Percentiles rank a stretch among this genome's conserved stretches.
These are phyloP conservation scores for Ophiostoma tasmaniense DNA, from an alignment of 2,329 filamentous ascomycete genomes.

Conservation along the genomic window DNA sequence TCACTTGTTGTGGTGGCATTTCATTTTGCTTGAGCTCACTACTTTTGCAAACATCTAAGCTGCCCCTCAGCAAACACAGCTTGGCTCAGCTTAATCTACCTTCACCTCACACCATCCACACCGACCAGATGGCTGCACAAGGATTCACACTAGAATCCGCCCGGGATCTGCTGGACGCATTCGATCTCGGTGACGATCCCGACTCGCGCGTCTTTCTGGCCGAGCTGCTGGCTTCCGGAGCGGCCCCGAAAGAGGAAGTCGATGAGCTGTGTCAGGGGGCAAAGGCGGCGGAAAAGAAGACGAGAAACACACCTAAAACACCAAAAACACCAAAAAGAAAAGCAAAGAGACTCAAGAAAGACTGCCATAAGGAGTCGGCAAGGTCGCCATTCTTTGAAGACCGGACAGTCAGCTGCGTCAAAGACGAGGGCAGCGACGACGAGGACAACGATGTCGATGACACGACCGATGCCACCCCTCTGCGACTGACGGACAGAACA, in stretches of 20 bases:
- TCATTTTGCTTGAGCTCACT: not conserved
- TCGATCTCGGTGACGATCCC: slow-evolving; percentile 18
- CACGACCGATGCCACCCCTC: not conserved
- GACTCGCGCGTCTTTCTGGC: slow-evolving; percentile 15
- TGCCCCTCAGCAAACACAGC: not conserved
- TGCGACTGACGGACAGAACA: not conserved
- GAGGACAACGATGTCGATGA: not conserved
- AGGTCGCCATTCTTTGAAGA: slow-evolving; percentile 14
- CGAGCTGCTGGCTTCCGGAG: slow-evolving; percentile 15
- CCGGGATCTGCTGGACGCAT: slow-evolving; percentile 12
- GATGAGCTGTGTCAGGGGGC: not conserved
- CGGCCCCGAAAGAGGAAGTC: slow-evolving; percentile 16
- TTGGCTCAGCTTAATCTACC: not conserved
- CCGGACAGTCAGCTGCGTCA: not conserved
- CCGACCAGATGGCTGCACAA: not conserved
- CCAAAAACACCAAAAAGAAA: not conserved
- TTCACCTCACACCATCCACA: not conserved
- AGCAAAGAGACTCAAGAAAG: not conserved
- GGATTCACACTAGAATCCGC: slow-evolving; percentile 4
- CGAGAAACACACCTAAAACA: not conserved
- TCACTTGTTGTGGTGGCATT: not conserved
- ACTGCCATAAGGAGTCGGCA: not conserved
- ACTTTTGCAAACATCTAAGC: not conserved
- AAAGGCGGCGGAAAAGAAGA: not conserved
- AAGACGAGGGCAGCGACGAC: not conserved